Conservation (phyloP, 2,329 filamentous ascomycete species). For the Claviceps sp. region DNA sequence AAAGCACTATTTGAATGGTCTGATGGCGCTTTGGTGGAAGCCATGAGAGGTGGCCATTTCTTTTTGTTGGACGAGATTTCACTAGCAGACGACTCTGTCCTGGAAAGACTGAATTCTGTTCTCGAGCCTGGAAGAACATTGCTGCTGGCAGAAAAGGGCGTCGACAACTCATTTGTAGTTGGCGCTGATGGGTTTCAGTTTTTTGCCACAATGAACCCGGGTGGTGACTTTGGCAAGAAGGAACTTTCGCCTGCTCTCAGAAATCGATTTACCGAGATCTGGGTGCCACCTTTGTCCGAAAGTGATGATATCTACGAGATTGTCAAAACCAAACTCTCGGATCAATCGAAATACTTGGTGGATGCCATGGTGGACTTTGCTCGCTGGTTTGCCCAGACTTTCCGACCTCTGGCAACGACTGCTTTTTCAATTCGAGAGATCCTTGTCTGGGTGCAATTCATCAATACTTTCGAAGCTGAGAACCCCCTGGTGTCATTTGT, state of each 20-base stretch:
- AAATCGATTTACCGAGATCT: constrained; percentile 97
- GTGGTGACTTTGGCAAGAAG: constrained; percentile 95
- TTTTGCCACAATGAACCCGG: constrained; percentile 97
- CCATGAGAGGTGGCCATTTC: constrained; percentile 80
- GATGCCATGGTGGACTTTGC: constrained; percentile 71
- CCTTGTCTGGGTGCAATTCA: constrained; percentile 84
- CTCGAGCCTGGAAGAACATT: constrained; percentile 79
- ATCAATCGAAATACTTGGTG: constrained; percentile 43
- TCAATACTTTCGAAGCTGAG: constrained; percentile 50
- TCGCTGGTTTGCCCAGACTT: constrained; percentile 79
- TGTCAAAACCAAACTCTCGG: constrained; percentile 58
- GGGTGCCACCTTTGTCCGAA: constrained; percentile 82
- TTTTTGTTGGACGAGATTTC: constrained; percentile 98
- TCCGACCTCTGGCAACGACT: constrained; percentile 60
- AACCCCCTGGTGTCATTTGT: constrained; percentile 39
- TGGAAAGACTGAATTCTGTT: constrained; percentile 93
- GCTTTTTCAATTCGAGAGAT: constrained; percentile 86
- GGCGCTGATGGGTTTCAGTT: constrained; percentile 80
- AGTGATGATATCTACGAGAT: constrained; percentile 81
- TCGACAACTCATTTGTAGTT: constrained; percentile 65
- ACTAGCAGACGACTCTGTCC: constrained; percentile 88
- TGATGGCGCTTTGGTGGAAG: constrained; percentile 83
- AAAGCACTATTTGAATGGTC: constrained; percentile 93
- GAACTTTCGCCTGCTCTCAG: constrained; percentile 89
- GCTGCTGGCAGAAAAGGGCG: constrained; percentile 85